A percentile compares a stretch with the other conserved stretches of the same genome.
Evolutionary conservation across 2,329 filamentous ascomycete genomes (phyloP).

Genomic region (Neonectria ditissima): DNA sequence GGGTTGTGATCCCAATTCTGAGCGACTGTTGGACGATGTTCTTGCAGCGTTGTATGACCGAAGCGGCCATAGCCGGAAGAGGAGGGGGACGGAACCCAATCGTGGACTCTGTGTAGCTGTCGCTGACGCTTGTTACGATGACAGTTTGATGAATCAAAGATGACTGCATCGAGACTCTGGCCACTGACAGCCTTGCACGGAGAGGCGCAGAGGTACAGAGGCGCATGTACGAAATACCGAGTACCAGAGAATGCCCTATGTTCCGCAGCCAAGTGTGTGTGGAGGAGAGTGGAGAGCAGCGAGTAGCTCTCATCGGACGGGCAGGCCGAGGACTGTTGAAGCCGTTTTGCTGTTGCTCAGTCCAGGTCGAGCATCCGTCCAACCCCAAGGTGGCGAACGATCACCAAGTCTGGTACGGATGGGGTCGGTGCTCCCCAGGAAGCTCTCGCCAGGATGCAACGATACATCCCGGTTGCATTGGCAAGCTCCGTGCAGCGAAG

Average conservation of each 20-base stretch:
- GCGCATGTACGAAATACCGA: neutral
- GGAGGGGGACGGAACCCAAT: neutral
- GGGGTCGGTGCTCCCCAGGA: slow-evolving; percentile 8
- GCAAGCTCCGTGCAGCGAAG: slow-evolving; percentile 10
- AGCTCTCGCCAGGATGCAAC: slow-evolving; percentile 18
- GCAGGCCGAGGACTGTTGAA: slow-evolving; percentile 11
- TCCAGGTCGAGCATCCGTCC: slow-evolving; percentile 7
- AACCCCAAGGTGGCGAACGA: slow-evolving; percentile 20
- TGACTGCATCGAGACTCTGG: neutral
- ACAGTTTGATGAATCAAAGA: slow-evolving; percentile 14
- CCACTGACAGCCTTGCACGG: slow-evolving; percentile 10
- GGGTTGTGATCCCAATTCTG: slow-evolving; percentile 7
- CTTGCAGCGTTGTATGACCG: slow-evolving; percentile 27
- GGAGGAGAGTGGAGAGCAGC: neutral
- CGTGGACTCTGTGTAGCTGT: slow-evolving; percentile 4
- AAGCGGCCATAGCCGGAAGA: slow-evolving; percentile 8
- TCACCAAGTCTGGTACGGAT: slow-evolving; percentile 12
- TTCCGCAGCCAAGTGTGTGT: slow-evolving; percentile 10
- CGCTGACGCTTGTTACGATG: neutral
- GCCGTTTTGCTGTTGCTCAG: slow-evolving; percentile 11
- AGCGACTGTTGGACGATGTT: slow-evolving; percentile 19
- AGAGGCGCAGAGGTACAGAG: no score
- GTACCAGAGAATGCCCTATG: neutral
- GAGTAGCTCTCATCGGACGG: slow-evolving; percentile 1
- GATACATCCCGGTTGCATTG: slow-evolving; percentile 14